A percentile compares a stretch with the other conserved stretches of the same genome.
These are phyloP conservation scores for Cercophora scortea DNA, from an alignment of 495 filamentous ascomycete genomes.

Conservation along the genomic window DNA sequence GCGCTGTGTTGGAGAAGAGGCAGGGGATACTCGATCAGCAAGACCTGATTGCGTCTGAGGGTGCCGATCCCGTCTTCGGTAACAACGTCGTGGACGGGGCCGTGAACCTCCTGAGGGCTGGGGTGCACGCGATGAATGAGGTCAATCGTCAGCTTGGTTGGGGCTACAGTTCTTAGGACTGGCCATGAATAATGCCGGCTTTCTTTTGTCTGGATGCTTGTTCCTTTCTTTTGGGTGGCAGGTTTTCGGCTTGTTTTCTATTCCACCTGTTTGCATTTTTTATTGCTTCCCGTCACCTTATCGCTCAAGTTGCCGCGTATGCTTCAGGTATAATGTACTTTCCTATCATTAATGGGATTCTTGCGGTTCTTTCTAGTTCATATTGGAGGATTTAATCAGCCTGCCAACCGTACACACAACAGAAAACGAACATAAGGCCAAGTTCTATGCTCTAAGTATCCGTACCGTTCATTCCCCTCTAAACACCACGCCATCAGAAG, in stretches of 20 bases:
- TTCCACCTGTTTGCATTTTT: not conserved
- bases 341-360: too few species aligned
- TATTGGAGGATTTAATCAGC: too few species aligned
- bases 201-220: not conserved
- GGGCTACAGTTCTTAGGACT: conserved; percentile 19
- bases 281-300: too few species aligned
- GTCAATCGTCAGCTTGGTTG: conserved; percentile 41
- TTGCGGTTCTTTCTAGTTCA: too few species aligned
- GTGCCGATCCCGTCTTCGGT: conserved; percentile 17
- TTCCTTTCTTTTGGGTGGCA: not conserved
- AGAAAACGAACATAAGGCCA: too few species aligned
- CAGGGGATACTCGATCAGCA: conserved; percentile 31
- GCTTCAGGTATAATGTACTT: too few species aligned
- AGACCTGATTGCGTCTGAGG: conserved; percentile 31
- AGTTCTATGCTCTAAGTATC: too few species aligned
- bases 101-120: conserved; percentile 24
- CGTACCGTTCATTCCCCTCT: too few species aligned
- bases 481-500: too few species aligned
- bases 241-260: not conserved
- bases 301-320: too few species aligned
- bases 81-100: conserved; percentile 21
- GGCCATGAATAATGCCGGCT: not conserved
- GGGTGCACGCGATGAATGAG: conserved; percentile 34
- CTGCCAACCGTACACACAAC: too few species aligned
- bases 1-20: conserved; percentile 33